Base-by-base conservation (phyloP, 371 early-diverging fungal genomes). In the Saksenaea vasiformis region DNA sequence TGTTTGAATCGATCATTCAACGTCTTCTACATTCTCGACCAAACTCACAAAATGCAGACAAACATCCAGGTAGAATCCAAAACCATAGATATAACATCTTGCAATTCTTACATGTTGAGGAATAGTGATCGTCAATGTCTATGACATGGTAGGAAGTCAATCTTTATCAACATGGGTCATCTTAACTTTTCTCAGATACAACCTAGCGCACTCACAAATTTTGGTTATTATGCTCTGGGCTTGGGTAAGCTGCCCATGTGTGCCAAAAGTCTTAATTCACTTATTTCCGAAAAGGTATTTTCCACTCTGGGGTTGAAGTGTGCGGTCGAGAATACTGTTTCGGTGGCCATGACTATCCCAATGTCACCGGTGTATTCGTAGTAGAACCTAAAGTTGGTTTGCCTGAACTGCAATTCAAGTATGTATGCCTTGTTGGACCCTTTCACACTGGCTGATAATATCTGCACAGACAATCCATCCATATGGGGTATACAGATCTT, bases 261-360 rank as follows among this genome's bases (percentile, higher is more conserved):
- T n/a, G 1, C 22, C n/a, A 19, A 47, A 3, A 22, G 3, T 10
- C 5, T 22, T 5, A 19, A 24, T 35, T 17, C 36, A 11, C 19
- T 27, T 47, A 38, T 39, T 24, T 13, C 4, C 24, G 7, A n/a
- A 17, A 34, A 85, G 84, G 86, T 22, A 76, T 84, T n/a, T 86
- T 79, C 58, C 86, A 86, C 65, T 84, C 86, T 31, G 84, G 84
- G 9, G 75, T 84, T 17, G 84, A 84, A 54, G 67, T 86, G 43
- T 67, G 72, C 28, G 83, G 72, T 15, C 72, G 73, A 70, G 86
- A 86, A 61, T 86, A 79, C 62, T 82, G 80, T 59, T 86, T 84
- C 77, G 86, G 86, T 47, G 86, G 86, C 9, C 84, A 84, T 61
- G 82, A 82, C 19, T 38, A 62, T 37, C 74, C 73, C 19, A 65